Evolutionary conservation across 257 asterid species (phyloP).

Genomic region (Linaria vulgaris): DNA sequence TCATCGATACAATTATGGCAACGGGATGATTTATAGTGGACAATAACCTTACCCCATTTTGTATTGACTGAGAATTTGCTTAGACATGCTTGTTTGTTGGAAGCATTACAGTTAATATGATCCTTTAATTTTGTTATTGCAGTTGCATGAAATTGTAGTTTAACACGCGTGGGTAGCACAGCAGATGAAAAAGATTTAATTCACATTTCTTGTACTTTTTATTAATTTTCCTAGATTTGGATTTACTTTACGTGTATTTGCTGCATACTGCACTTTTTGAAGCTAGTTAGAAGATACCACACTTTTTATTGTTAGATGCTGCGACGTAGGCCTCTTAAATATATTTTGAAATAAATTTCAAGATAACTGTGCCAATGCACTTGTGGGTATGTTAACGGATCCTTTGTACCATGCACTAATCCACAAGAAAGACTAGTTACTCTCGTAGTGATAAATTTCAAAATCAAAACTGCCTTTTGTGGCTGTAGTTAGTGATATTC

Average conservation of each 20-base stretch:
- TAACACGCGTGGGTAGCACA: slow-evolving; percentile 24
- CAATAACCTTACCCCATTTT: slow-evolving; percentile 7
- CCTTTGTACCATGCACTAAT: not conserved
- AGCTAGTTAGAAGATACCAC: not conserved
- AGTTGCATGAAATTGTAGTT: not conserved
- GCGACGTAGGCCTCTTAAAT: slow-evolving; percentile 5
- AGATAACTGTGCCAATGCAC: no score
- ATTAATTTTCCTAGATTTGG: not conserved
- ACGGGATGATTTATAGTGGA: slow-evolving; percentile 18
- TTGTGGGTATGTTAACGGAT: no score
- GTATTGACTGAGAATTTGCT: slow-evolving; percentile 1
- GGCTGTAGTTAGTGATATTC: slow-evolving; percentile 13
- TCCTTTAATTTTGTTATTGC: slow-evolving; percentile 4
- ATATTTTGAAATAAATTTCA: no score
- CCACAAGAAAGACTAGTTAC: slow-evolving; percentile 8
- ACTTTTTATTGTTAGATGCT: not conserved
- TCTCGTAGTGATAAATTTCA: not conserved
- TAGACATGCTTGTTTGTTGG: slow-evolving; percentile 14
- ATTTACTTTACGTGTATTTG: not conserved
- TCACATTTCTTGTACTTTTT: slow-evolving; percentile 1
- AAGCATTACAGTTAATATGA: slow-evolving; percentile 17
- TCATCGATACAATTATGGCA: slow-evolving; percentile 5
- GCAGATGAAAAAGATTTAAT: not conserved
- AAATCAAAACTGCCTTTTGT: slow-evolving; percentile 1
- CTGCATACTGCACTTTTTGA: not conserved